Base-by-base conservation (phyloP, 768 basidiomycete species). In the Lentinula detonsa region DNA sequence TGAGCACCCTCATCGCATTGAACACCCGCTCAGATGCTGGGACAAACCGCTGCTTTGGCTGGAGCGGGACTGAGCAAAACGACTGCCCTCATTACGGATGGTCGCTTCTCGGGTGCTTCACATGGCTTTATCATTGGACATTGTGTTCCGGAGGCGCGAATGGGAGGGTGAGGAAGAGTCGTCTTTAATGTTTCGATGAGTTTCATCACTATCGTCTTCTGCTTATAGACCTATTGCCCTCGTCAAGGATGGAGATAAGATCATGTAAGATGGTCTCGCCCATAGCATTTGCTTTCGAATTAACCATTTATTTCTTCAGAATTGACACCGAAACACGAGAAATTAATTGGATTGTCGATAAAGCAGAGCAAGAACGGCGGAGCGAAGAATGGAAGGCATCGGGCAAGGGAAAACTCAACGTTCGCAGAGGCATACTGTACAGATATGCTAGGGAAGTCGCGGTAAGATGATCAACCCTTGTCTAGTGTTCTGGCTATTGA, bases 381-480 rank as follows among this genome's bases (percentile, higher is more conserved):
- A 81, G 73, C 68, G 75, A 77, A 63, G 82, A 82, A 68, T 94
- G 91, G 92, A 82, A 86, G n/a, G 77, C 74, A 34, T 85, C 85
- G 1, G 84, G 83, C 37, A 86, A 86, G 70, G 74, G 77, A 40
- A 74, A 83, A 64, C 73, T 90, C 60, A 90, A 81, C 65, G 87
- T 87, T 51, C 87, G 76, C 71, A 78, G 92, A 43, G 93, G 93
- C 15, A 76, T 94, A 31, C 75, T 95, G 63, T 80, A 83, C 68
- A 81, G 90, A 69, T 95, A 94, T 72, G 91, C 91, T 11, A 76
- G 91, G 65, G 91, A 93, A 70, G 93, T 93, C 56, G 88, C 88
- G 59, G 92, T 93, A 68, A 81, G 91, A 52, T 78, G 28, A 48
- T 40, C 11, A n/a, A 21, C 11, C 11, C 1, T 5, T 39, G 9